A percentile compares a stretch with the other conserved stretches of the same genome.
Conservation (phyloP, 2,329 filamentous ascomycete genomes). For the Aurifilum marmelostoma region DNA sequence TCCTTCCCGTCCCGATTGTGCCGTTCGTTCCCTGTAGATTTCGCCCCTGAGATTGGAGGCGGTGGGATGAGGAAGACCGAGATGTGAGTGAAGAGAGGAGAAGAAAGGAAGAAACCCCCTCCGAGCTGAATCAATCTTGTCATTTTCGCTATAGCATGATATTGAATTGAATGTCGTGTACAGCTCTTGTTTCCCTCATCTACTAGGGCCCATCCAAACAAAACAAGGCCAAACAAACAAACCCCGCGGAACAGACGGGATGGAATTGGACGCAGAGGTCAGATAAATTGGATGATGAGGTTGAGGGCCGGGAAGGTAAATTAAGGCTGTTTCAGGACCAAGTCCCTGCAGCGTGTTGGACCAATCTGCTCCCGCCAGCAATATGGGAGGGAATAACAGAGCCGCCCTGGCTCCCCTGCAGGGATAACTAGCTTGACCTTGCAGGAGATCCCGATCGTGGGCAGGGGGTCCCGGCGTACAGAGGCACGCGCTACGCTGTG, state of each 20-base stretch:
- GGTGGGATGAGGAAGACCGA: not conserved
- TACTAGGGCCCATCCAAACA: not conserved
- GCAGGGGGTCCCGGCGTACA: not conserved
- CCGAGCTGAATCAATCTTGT: not conserved
- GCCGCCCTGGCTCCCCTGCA: slow-evolving; percentile 8
- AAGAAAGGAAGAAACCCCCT: not conserved
- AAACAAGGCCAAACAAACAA: not conserved
- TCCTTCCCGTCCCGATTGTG: not conserved
- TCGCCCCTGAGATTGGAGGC: not conserved
- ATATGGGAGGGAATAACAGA: slow-evolving; percentile 18
- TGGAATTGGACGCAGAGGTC: too few relatives aligned
- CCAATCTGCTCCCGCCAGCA: slow-evolving; percentile 5
- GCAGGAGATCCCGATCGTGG: slow-evolving; percentile 16
- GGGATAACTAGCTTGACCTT: not conserved
- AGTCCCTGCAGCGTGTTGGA: not conserved
- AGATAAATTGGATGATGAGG: slow-evolving; percentile 12
- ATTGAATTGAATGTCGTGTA: not conserved
- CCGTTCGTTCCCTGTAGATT: not conserved
- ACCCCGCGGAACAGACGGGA: slow-evolving; percentile 4
- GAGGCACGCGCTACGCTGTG: not conserved
- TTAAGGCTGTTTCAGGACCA: slow-evolving; percentile 29
- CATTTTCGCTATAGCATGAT: not conserved
- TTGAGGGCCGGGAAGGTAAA: slow-evolving; percentile 16
- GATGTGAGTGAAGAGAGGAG: not conserved
- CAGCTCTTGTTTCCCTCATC: not conserved